Evolutionary conservation across 1,284 basidiomycete genomes (phyloP).

Genomic region (Albatrellus sp.): DNA sequence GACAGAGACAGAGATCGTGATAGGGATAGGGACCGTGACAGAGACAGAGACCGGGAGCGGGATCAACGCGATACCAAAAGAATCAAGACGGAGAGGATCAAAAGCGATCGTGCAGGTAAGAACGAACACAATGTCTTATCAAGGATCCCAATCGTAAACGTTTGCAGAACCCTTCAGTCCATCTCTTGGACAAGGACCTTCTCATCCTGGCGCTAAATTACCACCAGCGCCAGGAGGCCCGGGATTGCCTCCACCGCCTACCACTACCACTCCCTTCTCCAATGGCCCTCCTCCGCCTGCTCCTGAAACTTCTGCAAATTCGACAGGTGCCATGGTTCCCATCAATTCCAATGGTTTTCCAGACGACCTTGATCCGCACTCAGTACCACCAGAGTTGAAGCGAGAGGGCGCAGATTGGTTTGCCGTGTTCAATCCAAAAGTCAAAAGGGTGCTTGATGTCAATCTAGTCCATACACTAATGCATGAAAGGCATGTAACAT

Average conservation of each 20-base stretch:
- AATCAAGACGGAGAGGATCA: slow-evolving; percentile 26
- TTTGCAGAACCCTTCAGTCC: slow-evolving; percentile 10
- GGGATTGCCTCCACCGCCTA: slow-evolving; percentile 10
- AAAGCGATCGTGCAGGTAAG: slow-evolving; percentile 22
- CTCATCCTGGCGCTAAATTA: slow-evolving; percentile 1
- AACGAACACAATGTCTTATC: slow-evolving; percentile 8
- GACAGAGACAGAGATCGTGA: slow-evolving; percentile 15
- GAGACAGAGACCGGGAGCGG: slow-evolving; percentile 17
- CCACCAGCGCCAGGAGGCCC: slow-evolving; percentile 9
- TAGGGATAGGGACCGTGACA: slow-evolving; percentile 17
- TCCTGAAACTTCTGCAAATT: slow-evolving; percentile 2
- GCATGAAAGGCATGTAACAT: slow-evolving; percentile 73
- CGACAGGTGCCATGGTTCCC: slow-evolving; percentile 13
- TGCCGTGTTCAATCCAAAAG: slow-evolving; percentile 84
- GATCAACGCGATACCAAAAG: slow-evolving; percentile 30
- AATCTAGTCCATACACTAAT: slow-evolving; percentile 79
- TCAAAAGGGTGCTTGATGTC: slow-evolving; percentile 79
- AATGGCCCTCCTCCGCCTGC: slow-evolving; percentile 1
- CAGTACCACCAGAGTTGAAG: slow-evolving; percentile 39
- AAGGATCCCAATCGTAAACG: no score
- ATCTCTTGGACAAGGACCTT: slow-evolving; percentile 7
- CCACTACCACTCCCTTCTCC: slow-evolving; percentile 11
- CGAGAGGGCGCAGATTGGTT: slow-evolving; percentile 93
- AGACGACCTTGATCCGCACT: slow-evolving; percentile 34
- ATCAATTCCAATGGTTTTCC: slow-evolving; percentile 20